Base-by-base conservation (phyloP, 371 early-diverging fungal genomes). In the Mortierella sp. region DNA sequence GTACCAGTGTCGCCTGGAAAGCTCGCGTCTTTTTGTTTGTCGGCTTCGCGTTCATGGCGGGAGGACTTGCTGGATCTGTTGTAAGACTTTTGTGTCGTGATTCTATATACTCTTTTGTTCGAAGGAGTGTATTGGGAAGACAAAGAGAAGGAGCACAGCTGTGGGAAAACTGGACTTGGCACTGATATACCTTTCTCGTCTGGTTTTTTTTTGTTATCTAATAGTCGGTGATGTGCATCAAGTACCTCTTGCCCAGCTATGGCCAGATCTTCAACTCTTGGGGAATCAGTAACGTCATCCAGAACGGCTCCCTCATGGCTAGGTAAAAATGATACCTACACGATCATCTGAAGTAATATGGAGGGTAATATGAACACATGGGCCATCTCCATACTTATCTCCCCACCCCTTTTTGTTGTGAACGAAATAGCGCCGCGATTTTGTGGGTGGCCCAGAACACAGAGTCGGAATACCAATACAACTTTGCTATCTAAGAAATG, bases 1-100 rank as follows among this genome's bases (percentile, higher is more conserved):
- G 68, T 3, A 68, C 72, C 18, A 85, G 90, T 70, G 86, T 91
- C 27, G 90, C 91, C 0, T 90, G 91, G 90, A 92, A 90, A 79
- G 95, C 94, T 5, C 89, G 96, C 10, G 84, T 92, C 8, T 93
- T 92, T 68, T 89, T 95, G 27, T 95, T 96, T 83, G 75, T 95
- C 70, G 96, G 96, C 14, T 93, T 95, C 70, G 90, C 95, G 1
- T 86, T 95, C 84, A 92, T 95, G 85, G 92, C 95, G 8, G 95
- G 95, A 38, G 91, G 95, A 27, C 84, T 96, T 43, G 94, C 94
- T 41, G 95, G 96, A 21, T 93, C 94, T 12, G 87, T 94, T 68
- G 95, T 94, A 88, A 82, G 93, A 80, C 24, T 27, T n/a, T 24
- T 44, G 70, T 48, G 27, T 70, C 49, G 21, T 27, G 71, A n/a